Percentiles rank a stretch among this genome's conserved stretches.
Conservation (phyloP, 2,329 filamentous ascomycete genomes). For the Periconia digitata region DNA sequence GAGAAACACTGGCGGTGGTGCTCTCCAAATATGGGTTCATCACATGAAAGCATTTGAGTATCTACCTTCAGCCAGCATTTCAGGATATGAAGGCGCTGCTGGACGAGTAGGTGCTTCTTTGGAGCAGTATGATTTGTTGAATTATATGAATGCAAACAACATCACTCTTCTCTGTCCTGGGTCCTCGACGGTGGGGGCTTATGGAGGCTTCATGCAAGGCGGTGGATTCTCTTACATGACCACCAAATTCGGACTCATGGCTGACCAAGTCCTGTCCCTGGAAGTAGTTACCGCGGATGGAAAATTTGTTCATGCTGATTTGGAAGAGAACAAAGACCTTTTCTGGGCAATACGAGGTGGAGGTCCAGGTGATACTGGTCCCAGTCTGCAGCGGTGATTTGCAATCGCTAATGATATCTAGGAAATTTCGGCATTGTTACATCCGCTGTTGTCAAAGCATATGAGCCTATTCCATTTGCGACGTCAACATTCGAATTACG, state of each 20-base stretch:
- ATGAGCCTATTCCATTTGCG: constrained; percentile 24
- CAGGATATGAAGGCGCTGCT: constrained; percentile 27
- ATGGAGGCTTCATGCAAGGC: constrained; percentile 43
- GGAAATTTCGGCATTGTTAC: constrained; percentile 34
- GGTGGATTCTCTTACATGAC: constrained; percentile 56
- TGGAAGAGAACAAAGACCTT: constrained; percentile 24
- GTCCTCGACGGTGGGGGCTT: constrained; percentile 51
- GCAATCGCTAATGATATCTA: constrained; percentile 4
- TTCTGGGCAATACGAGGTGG: constrained; percentile 35
- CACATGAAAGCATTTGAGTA: constrained; percentile 28
- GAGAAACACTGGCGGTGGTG: constrained; percentile 29
- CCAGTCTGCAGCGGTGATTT: background rate
- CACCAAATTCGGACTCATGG: constrained; percentile 42
- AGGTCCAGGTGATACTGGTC: constrained; percentile 22
- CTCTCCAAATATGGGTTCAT: constrained; percentile 30
- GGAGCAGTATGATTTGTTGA: constrained; percentile 25
- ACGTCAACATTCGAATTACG: constrained; percentile 31
- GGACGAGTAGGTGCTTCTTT: constrained; percentile 26
- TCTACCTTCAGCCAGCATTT: constrained; percentile 17
- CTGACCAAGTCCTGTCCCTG: constrained; percentile 28
- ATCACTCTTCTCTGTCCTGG: constrained; percentile 26
- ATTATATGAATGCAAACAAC: constrained; percentile 19
- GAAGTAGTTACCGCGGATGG: constrained; percentile 31
- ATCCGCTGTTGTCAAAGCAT: constrained; percentile 29
- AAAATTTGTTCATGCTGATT: constrained; percentile 24